Evolutionary conservation across 2,329 filamentous ascomycete genomes (phyloP).

Genomic region (Albophoma yamanashiensis): DNA sequence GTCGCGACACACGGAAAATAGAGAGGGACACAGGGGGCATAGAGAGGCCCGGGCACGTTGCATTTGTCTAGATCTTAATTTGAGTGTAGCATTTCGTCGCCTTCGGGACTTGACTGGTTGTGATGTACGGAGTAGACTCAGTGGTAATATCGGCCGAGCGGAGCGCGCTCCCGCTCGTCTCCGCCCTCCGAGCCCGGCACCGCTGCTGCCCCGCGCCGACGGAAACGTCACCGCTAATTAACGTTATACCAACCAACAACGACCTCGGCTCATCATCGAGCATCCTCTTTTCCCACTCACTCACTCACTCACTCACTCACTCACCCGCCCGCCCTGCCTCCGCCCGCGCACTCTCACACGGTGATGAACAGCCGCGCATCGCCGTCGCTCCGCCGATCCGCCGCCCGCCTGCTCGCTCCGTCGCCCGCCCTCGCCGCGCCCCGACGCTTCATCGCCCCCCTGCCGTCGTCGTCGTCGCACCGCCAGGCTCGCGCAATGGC

Average conservation of each 20-base stretch:
- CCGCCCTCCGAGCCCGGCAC: background rate
- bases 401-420: background rate
- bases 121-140: too few relatives aligned
- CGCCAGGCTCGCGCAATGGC: constrained; percentile 3
- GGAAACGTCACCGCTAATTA: background rate
- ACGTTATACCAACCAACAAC: background rate
- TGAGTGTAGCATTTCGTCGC: background rate
- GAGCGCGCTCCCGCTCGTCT: background rate
- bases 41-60: background rate
- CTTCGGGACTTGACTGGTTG: background rate
- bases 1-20: background rate
- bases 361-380: background rate
- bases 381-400: background rate
- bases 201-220: background rate
- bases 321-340: background rate
- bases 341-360: background rate
- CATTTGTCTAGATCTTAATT: background rate
- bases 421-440: background rate
- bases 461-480: background rate
- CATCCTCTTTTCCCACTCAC: background rate
- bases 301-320: too few relatives aligned
- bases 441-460: background rate
- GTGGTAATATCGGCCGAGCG: background rate
- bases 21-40: background rate
- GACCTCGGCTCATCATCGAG: background rate